phyloP scores from a whole-genome alignment of 805 yeast genomes.

The Myxozyma lipomycoides region DNA sequence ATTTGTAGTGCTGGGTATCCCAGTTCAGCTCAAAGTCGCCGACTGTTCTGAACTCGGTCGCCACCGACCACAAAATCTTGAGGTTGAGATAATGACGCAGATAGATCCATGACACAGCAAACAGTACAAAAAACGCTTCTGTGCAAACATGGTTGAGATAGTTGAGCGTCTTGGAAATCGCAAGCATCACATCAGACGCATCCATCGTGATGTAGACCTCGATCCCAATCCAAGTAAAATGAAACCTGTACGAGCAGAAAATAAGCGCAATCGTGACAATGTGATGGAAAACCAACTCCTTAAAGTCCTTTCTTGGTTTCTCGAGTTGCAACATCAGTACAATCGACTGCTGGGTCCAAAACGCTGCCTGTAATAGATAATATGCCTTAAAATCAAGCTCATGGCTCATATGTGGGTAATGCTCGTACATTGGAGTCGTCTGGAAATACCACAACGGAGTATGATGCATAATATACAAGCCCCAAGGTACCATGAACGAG shows the following conservation, averaged over 20 bases:
- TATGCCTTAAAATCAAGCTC: slow-evolving; percentile 68
- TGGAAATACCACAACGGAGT: slow-evolving; percentile 87
- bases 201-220: slow-evolving; percentile 94
- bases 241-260: slow-evolving; percentile 84
- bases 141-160: slow-evolving; percentile 67
- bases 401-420: slow-evolving; percentile 79
- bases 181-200: slow-evolving; percentile 82
- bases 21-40: slow-evolving; percentile 80
- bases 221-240: slow-evolving; percentile 93
- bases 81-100: slow-evolving; percentile 83
- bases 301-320: slow-evolving; percentile 90
- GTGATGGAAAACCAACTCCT: slow-evolving; percentile 90
- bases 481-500: slow-evolving; percentile 76
- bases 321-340: slow-evolving; percentile 80
- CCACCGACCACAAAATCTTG: slow-evolving; percentile 72
- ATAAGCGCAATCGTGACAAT: slow-evolving; percentile 84
- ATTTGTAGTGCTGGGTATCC: slow-evolving; percentile 90
- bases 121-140: slow-evolving; percentile 63
- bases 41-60: slow-evolving; percentile 76
- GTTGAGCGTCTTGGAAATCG: slow-evolving; percentile 79
- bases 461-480: slow-evolving; percentile 79
- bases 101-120: slow-evolving; percentile 76
- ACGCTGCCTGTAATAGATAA: slow-evolving; percentile 89
- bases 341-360: slow-evolving; percentile 95
- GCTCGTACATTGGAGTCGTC: slow-evolving; percentile 72